Percentiles rank a stretch among this genome's conserved stretches.
Evolutionary conservation across 768 basidiomycete genomes (phyloP).

Genomic region (Guyanaporus albipodus): DNA sequence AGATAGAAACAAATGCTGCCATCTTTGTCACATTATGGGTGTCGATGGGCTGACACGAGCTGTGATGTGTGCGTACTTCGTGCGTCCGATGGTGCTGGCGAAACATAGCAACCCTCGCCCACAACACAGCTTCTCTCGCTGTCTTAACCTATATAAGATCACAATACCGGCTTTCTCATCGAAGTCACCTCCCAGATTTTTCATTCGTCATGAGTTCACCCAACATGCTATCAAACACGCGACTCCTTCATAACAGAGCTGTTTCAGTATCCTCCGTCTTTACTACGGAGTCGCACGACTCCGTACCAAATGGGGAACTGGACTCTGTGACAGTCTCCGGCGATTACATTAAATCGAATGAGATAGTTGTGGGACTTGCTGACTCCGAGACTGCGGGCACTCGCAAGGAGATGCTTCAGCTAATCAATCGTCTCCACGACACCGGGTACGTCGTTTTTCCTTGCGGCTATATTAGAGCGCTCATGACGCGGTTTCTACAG

Average conservation of each 20-base stretch:
- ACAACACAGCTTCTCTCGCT: slow-evolving; percentile 2
- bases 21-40: background rate
- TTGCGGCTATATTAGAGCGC: background rate
- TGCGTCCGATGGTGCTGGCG: background rate
- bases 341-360: background rate
- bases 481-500: slow-evolving; percentile 30
- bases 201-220: background rate
- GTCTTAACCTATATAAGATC: slow-evolving; percentile 14
- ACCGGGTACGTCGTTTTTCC: slow-evolving; percentile 46
- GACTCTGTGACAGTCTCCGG: background rate
- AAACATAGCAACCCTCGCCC: slow-evolving; percentile 1
- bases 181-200: background rate
- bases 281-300: background rate
- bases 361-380: slow-evolving; percentile 48
- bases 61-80: background rate
- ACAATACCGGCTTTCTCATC: no score
- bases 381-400: slow-evolving; percentile 39
- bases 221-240: background rate
- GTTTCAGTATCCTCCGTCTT: background rate
- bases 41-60: background rate
- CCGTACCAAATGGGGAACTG: background rate
- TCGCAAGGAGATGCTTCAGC: slow-evolving; percentile 51
- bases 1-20: no score
- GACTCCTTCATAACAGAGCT: background rate
- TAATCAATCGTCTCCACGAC: slow-evolving; percentile 55